Percentiles rank a stretch among this genome's conserved stretches.
These are phyloP conservation scores for Escovopsis sp. DNA, from an alignment of 2,329 filamentous ascomycete genomes.

Conservation along the genomic window DNA sequence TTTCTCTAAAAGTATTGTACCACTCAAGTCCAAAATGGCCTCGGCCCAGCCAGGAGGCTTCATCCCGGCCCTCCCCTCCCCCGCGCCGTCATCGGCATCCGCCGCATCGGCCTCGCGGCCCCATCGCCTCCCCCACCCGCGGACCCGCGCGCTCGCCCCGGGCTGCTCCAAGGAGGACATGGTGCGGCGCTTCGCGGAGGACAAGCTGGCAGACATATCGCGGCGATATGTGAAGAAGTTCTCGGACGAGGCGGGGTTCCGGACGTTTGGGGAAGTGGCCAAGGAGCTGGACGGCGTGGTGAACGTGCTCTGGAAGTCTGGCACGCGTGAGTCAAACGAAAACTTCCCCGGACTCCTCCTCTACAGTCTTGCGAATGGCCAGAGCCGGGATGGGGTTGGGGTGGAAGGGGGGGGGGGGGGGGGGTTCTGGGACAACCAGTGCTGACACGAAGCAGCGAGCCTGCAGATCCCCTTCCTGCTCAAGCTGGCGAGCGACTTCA, in stretches of 20 bases:
- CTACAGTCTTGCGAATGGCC: not conserved
- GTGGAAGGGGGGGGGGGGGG: no score
- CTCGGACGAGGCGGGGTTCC: slow-evolving; percentile 34
- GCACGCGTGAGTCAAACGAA: slow-evolving; percentile 52
- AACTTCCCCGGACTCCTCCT: not conserved
- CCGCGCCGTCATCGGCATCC: slow-evolving; percentile 36
- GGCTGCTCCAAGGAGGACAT: slow-evolving; percentile 47
- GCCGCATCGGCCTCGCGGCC: slow-evolving; percentile 26
- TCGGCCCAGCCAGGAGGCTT: slow-evolving; percentile 34
- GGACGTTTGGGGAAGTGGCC: slow-evolving; percentile 53
- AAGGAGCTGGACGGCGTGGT: slow-evolving; percentile 60
- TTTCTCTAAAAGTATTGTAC: no score
- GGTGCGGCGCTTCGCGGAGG: slow-evolving; percentile 42
- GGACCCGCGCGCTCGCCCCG: slow-evolving; percentile 34
- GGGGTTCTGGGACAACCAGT: not conserved
- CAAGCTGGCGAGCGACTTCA: slow-evolving; percentile 58
- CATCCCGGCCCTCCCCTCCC: slow-evolving; percentile 37
- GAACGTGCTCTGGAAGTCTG: slow-evolving; percentile 74
- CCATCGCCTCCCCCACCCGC: slow-evolving; percentile 38
- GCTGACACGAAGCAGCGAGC: slow-evolving; percentile 34
- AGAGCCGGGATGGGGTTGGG: no score
- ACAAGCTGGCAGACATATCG: slow-evolving; percentile 36
- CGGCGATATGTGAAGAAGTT: slow-evolving; percentile 49
- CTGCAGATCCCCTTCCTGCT: slow-evolving; percentile 77
- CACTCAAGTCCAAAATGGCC: not conserved